A percentile compares a stretch with the other conserved stretches of the same genome.
phyloP scores from a whole-genome alignment of 768 basidiomycete genomes.

The Phanerochaete sordida region DNA sequence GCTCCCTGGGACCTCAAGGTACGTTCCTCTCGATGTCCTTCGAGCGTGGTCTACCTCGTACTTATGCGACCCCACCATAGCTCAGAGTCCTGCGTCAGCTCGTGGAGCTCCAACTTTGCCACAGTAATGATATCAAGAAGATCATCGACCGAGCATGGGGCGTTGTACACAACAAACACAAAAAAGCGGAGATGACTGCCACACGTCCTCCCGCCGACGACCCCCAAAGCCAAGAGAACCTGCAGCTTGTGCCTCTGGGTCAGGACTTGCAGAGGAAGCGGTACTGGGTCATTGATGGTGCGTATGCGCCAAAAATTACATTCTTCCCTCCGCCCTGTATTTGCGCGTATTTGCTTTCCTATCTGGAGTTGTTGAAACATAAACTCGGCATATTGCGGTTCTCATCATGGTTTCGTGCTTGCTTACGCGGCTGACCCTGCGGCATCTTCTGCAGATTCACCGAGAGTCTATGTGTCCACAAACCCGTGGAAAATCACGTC shows the following conservation, averaged over 20 bases:
- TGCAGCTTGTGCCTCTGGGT: constrained; percentile 70
- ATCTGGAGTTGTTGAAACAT: constrained; percentile 29
- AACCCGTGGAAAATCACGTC: constrained; percentile 90
- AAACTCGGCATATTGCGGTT: constrained; percentile 40
- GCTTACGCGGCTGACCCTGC: constrained; percentile 19
- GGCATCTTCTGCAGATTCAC: constrained; percentile 59
- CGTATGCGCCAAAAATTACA: constrained; percentile 45
- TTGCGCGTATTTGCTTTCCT: constrained; percentile 69
- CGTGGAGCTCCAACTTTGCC: constrained; percentile 77
- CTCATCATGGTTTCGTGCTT: constrained; percentile 25
- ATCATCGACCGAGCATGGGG: constrained; percentile 85
- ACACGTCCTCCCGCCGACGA: constrained; percentile 52
- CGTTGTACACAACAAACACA: constrained; percentile 78
- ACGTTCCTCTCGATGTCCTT: constrained; percentile 27
- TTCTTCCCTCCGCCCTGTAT: constrained; percentile 36
- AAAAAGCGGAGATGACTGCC: constrained; percentile 65
- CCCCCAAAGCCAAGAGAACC: constrained; percentile 59
- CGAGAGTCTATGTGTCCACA: constrained; percentile 77
- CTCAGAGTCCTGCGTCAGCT: constrained; percentile 81
- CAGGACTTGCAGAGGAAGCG: constrained; percentile 75
- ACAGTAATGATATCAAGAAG: constrained; percentile 64
- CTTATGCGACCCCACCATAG: constrained; percentile 36
- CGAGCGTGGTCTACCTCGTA: constrained; percentile 14
- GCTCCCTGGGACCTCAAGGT: constrained; percentile 85
- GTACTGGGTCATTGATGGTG: constrained; percentile 88